Conservation (phyloP, 129 eudicot genomes). For the Calendula officinalis region DNA sequence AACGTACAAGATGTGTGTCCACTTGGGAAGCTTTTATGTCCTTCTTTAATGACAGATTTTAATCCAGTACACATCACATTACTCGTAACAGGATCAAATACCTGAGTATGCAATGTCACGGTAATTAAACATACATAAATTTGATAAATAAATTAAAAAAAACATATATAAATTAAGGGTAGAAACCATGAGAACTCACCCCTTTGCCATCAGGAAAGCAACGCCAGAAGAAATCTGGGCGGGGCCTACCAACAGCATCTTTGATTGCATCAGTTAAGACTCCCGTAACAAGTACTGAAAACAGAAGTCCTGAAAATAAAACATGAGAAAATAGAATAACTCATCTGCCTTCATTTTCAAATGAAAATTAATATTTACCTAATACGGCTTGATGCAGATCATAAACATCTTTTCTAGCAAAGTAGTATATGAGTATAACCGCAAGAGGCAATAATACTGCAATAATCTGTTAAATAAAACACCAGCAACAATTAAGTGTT, state of each 20-base stretch:
- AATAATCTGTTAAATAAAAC: slow-evolving; percentile 43
- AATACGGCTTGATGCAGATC: slow-evolving; percentile 83
- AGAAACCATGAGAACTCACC: slow-evolving; percentile 41
- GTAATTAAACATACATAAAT: not conserved
- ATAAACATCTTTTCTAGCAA: slow-evolving; percentile 59
- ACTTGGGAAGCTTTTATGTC: slow-evolving; percentile 90
- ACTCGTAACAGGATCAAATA: slow-evolving; percentile 62
- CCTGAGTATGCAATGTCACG: slow-evolving; percentile 34
- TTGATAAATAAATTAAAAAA: slow-evolving; percentile 16
- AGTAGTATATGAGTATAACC: slow-evolving; percentile 57
- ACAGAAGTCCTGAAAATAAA: slow-evolving; percentile 52
- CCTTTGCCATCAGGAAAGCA: slow-evolving; percentile 85
- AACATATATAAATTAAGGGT: slow-evolving; percentile 1
- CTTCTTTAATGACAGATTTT: slow-evolving; percentile 79
- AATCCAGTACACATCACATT: slow-evolving; percentile 75
- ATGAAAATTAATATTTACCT: slow-evolving; percentile 39
- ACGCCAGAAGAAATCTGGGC: slow-evolving; percentile 93
- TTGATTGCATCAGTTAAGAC: slow-evolving; percentile 86
- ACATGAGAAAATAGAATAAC: slow-evolving; percentile 1
- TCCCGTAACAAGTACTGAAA: slow-evolving; percentile 68
- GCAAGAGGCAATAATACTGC: slow-evolving; percentile 57
- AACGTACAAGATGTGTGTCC: slow-evolving; percentile 74
- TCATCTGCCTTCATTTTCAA: not conserved
- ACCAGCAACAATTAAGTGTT: slow-evolving; percentile 8
- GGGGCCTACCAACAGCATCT: slow-evolving; percentile 94